Base-by-base conservation (phyloP, 2,329 filamentous ascomycete genomes). In the Fusarium algeriense region DNA sequence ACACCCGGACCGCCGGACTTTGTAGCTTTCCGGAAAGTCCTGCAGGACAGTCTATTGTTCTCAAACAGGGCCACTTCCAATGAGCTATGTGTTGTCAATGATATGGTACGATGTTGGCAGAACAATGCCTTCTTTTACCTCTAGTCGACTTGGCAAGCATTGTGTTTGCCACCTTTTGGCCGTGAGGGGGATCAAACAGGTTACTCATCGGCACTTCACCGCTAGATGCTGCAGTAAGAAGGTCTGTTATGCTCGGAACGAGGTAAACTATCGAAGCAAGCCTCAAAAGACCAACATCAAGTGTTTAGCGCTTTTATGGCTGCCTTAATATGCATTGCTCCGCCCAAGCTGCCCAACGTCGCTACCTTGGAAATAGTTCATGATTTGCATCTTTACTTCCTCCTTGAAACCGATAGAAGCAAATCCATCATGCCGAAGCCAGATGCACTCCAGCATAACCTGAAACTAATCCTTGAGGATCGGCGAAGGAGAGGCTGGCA, bases 21-120 rank as follows among this genome's bases (percentile, higher is more conserved):
- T 0, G 6, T 17, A 12, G 30, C 12, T 23, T 23, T 6, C 7
- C 1, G 5, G 28, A 9, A 12, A 2, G 7, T 17, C n/a, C 11
- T 17, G n/a, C 46, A 35, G 5, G n/a, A 19, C 0, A 6, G 7
- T 19, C 46, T 35, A 35, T 49, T 49, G 30, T 34, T 49, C 30
- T 23, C n/a, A 9, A 7, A 9, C n/a, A 6, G 28, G 5, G 5
- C 9, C 11, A 2, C 28, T 34, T n/a, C 3, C 44, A 7, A 30
- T 7, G 5, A 28, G 12, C 26, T n/a, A 13, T 23, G 28, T 11
- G n/a, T 12, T 17, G 19, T 49, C 10, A 15, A 10, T 5, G 7
- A 5, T 9, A 6, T 46, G 8, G 26, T 49, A 49, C 46, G n/a
- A 49, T 49, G 11, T 14, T 10, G n/a, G n/a, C 15, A 19, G 46